Conservation (phyloP, 2,329 filamentous ascomycete species). For the Trichoderma atroviride region DNA sequence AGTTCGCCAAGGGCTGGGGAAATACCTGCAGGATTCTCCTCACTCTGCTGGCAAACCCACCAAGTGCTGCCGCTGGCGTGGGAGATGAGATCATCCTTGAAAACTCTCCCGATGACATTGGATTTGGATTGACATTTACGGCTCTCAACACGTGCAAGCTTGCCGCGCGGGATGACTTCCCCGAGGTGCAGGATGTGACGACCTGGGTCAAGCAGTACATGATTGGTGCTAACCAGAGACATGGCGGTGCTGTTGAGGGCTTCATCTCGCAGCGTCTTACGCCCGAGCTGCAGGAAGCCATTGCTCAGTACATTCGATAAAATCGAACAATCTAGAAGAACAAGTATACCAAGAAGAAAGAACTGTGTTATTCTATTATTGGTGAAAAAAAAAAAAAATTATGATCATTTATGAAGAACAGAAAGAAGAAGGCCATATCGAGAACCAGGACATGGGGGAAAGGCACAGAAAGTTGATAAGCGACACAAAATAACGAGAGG, state of each 20-base stretch:
- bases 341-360: neutral
- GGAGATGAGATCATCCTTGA: slow-evolving; percentile 81
- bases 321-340: slow-evolving; percentile 17
- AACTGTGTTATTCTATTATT: neutral
- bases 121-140: slow-evolving; percentile 93
- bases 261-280: slow-evolving; percentile 74
- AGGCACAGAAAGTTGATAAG: neutral
- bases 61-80: slow-evolving; percentile 63
- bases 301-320: slow-evolving; percentile 55
- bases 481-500: neutral
- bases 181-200: slow-evolving; percentile 77
- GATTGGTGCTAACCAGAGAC: slow-evolving; percentile 73
- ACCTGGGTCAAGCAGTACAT: slow-evolving; percentile 84
- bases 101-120: slow-evolving; percentile 90
- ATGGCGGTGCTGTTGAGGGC: slow-evolving; percentile 68
- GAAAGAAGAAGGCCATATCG: neutral
- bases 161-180: slow-evolving; percentile 75
- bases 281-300: slow-evolving; percentile 58
- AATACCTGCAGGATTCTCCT: slow-evolving; percentile 88
- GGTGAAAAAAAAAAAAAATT: neutral
- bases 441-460: neutral
- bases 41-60: slow-evolving; percentile 86
- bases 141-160: slow-evolving; percentile 88
- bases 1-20: slow-evolving; percentile 87
- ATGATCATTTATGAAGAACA: neutral